phyloP scores from a whole-genome alignment of 139 green algal genomes.

The Micractinium sp. region DNA sequence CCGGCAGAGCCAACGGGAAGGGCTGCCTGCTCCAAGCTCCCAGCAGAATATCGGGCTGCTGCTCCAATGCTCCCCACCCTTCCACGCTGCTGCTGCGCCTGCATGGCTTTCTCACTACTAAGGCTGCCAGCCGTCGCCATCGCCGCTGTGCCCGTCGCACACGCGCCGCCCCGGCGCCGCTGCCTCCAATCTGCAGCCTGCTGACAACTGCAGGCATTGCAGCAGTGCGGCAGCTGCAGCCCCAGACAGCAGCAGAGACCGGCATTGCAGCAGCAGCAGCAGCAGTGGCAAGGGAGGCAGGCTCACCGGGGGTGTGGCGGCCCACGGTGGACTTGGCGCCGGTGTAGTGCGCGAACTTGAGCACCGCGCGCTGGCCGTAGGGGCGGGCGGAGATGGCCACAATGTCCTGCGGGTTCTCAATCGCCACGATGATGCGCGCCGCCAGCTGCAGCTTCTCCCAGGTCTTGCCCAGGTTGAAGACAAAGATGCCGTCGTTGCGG shows the following conservation, averaged over 20 bases:
- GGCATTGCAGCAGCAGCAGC: not conserved
- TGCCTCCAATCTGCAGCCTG: not conserved
- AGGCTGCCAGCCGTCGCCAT: not conserved
- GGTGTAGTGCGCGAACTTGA: conserved; percentile 99
- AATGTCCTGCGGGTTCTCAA: conserved; percentile 95
- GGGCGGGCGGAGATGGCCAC: conserved; percentile 87
- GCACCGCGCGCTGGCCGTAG: conserved; percentile 96
- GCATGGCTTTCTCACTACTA: not conserved
- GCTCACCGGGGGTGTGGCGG: conserved; percentile 94
- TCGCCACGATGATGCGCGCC: conserved; percentile 97
- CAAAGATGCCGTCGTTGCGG: conserved; percentile 94
- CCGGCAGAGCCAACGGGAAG: too few relatives aligned
- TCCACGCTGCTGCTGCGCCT: not conserved
- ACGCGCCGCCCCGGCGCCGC: too few relatives aligned
- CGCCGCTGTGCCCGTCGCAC: not conserved
- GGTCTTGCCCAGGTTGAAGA: conserved; percentile 99
- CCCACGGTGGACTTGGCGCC: conserved; percentile 92
- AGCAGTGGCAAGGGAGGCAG: not conserved
- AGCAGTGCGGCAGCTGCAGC: conserved; percentile 3
- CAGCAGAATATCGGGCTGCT: not conserved
- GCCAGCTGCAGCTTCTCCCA: conserved; percentile 99
- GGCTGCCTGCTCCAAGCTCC: too few relatives aligned
- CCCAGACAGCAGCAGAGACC: not conserved
- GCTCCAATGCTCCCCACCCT: too few relatives aligned
- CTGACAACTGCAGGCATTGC: not conserved